phyloP scores from a whole-genome alignment of 2,329 filamentous ascomycete genomes.

The Magnaporthiopsis incrustans region DNA sequence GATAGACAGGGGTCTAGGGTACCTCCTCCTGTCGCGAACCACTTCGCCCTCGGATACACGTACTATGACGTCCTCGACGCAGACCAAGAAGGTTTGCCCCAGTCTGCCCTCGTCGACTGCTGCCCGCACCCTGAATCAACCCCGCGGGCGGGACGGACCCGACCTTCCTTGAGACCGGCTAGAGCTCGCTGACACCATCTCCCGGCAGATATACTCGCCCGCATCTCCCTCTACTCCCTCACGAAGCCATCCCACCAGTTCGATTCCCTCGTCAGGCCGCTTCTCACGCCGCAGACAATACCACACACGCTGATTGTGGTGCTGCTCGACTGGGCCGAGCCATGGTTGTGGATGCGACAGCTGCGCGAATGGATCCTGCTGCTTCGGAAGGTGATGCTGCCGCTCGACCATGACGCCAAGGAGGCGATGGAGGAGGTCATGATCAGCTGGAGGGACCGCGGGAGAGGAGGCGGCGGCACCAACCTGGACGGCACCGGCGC shows the following conservation, averaged over 20 bases:
- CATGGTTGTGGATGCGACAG: conserved; percentile 86
- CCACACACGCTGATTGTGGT: conserved; percentile 83
- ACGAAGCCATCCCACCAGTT: conserved; percentile 80
- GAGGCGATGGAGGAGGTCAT: conserved; percentile 83
- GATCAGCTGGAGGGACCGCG: conserved; percentile 68
- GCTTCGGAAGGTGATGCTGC: conserved; percentile 66
- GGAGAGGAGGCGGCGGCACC: conserved; percentile 54
- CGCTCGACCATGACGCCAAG: conserved; percentile 67
- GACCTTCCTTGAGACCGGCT: neutral
- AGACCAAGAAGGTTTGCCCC: conserved; percentile 78
- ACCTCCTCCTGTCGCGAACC: conserved; percentile 80
- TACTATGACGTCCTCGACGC: conserved; percentile 92
- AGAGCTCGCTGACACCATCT: neutral
- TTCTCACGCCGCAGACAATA: conserved; percentile 76
- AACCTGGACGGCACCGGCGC: conserved; percentile 55
- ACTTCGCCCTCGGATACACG: conserved; percentile 87
- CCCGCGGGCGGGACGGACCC: neutral
- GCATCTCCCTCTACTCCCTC: conserved; percentile 81
- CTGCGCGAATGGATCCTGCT: conserved; percentile 84
- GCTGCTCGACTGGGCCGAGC: conserved; percentile 90
- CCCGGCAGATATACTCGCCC: conserved; percentile 71
- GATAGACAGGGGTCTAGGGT: conserved; percentile 51
- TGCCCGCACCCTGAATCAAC: neutral
- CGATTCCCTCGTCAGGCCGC: conserved; percentile 71
- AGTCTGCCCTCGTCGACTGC: neutral